Percentiles rank a stretch among this genome's conserved stretches.
phyloP scores from a whole-genome alignment of 2,329 filamentous ascomycete species.

The Colletotrichum musicola region DNA sequence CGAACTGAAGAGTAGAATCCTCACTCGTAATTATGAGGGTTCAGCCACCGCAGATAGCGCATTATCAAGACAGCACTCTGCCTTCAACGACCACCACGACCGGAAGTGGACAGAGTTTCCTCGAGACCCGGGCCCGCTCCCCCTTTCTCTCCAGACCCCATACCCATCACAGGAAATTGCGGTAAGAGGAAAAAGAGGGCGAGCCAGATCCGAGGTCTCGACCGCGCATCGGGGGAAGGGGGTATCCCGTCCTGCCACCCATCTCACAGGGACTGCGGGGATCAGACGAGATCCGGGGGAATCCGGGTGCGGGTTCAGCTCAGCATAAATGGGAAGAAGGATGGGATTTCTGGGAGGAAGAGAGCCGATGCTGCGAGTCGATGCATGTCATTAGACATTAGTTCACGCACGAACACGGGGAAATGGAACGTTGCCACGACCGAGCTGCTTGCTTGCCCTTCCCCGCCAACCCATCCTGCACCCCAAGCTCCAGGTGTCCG shows the following conservation, averaged over 20 bases:
- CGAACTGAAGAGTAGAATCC: too few relatives aligned
- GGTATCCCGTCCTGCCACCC: slow-evolving; percentile 5
- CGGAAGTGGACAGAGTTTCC: too few relatives aligned
- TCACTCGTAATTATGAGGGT: too few relatives aligned
- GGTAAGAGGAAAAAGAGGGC: not conserved
- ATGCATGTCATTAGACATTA: not conserved
- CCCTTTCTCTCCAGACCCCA: too few relatives aligned
- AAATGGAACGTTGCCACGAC: slow-evolving; percentile 24
- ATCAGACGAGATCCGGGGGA: slow-evolving; percentile 21
- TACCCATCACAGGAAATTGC: too few relatives aligned
- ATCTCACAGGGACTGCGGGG: slow-evolving; percentile 21
- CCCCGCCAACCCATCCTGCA: slow-evolving; percentile 2
- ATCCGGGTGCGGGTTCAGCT: not conserved
- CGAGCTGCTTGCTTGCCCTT: not conserved
- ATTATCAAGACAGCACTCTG: too few relatives aligned
- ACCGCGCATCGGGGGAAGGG: not conserved
- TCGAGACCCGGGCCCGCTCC: too few relatives aligned
- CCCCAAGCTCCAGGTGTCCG: not conserved
- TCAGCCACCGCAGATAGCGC: too few relatives aligned
- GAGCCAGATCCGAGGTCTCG: not conserved
- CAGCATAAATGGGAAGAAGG: not conserved
- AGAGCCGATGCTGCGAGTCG: not conserved
- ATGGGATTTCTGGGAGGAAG: not conserved
- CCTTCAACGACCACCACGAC: too few relatives aligned
- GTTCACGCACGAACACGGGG: not conserved